Evolutionary conservation across 805 yeast genomes (phyloP), one percentile per base, ranked within the genome.

Genomic region (Zygoascus tannicola): DNA sequence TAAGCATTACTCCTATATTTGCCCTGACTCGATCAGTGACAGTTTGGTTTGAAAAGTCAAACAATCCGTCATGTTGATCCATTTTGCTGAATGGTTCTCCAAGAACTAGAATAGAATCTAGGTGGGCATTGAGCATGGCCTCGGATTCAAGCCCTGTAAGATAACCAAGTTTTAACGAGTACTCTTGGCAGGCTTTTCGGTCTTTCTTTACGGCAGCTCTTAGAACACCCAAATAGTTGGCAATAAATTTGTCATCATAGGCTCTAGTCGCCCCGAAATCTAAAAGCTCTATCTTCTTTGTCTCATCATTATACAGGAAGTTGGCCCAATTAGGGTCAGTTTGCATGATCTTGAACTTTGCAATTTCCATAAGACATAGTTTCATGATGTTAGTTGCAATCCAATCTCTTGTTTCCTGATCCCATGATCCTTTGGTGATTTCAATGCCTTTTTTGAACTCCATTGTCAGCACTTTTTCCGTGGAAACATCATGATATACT

Each of bases 311-410:
- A 67, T 84, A 87, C 47, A 92, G 65, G 66, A 92, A 92, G 62
- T 92, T 92, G 37, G 98, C 97, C 98, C 98, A 92, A 63, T 92
- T 92, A 41, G 98, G 98, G 66, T 92, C 98, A 1, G 97, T 90
- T 66, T 92, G 98, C 98, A 92, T 92, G 66, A 81, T 90, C 56
- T 74, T 75, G 67, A 82, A 88, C 53, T 75, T 68, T 12, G 87
- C 85, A 60, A 92, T 84, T 64, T 92, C 98, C 53, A 74, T 70
- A 39, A 92, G 67, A 57, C 96, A 87, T 35, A 92, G 69, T 51
- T 85, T 74, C 95, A 92, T 83, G 42, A 92, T 79, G 51, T 81
- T 74, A 3, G 85, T 75, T 15, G 95, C 94, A 42, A 92, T 80
- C 77, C 83, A 83, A 63, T 92, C 70, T 49, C 74, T 78, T 5